Percentiles rank a stretch among this genome's conserved stretches.
Evolutionary conservation across 2,329 filamentous ascomycete genomes (phyloP).

Genomic region (Diaporthe velutina): DNA sequence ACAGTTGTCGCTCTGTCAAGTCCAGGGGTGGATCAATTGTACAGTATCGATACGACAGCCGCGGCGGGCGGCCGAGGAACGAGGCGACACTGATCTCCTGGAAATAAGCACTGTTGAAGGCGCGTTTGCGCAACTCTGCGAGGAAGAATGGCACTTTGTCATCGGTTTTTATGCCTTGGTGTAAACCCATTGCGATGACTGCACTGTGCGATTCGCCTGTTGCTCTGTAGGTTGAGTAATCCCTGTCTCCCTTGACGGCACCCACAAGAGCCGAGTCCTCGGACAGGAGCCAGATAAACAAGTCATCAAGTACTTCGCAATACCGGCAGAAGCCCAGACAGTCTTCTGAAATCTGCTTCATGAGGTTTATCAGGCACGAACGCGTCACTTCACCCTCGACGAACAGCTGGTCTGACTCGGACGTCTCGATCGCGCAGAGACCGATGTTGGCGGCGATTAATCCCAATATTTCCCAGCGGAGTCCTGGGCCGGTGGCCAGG

Average conservation of each 20-base stretch:
- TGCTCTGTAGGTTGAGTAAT: conserved; percentile 47
- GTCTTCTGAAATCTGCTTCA: conserved; percentile 46
- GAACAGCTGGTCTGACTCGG: conserved; percentile 46
- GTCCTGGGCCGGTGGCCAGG: conserved; percentile 46
- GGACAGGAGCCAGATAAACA: conserved; percentile 49
- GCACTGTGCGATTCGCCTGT: conserved; percentile 48
- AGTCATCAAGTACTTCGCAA: conserved; percentile 49
- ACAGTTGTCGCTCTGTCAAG: conserved; percentile 46
- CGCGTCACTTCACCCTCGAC: conserved; percentile 46
- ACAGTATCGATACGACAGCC: conserved; percentile 50
- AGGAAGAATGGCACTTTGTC: conserved; percentile 49
- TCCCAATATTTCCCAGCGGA: conserved; percentile 53
- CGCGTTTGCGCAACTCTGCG: conserved; percentile 46
- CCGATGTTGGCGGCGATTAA: conserved; percentile 48
- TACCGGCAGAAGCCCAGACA: conserved; percentile 50
- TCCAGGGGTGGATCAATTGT: conserved; percentile 47
- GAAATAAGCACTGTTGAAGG: conserved; percentile 45
- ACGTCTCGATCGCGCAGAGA: conserved; percentile 45
- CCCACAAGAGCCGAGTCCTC: conserved; percentile 44
- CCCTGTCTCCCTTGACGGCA: conserved; percentile 47
- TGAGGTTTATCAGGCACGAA: conserved; percentile 45
- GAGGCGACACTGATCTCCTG: conserved; percentile 48
- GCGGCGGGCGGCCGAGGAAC: conserved; percentile 51
- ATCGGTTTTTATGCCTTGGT: conserved; percentile 47
- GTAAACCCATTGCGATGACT: conserved; percentile 50